Evolutionary conservation across 1,139 yeast species (phyloP).

Genomic region (Schizosaccharomyces versatilis): DNA sequence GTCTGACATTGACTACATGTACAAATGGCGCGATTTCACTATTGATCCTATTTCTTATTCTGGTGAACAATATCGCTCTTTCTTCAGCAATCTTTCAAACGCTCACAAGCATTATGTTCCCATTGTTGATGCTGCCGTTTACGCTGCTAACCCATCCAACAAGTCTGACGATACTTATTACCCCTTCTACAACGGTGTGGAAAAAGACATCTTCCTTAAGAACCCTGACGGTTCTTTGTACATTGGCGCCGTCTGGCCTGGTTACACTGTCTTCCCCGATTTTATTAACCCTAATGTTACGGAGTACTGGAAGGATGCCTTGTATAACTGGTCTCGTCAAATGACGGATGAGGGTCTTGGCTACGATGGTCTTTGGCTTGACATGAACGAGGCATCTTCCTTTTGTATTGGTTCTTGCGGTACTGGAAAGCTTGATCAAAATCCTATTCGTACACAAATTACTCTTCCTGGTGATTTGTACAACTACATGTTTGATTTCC

Average conservation of each 20-base stretch:
- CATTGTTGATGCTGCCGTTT: slow-evolving; percentile 53
- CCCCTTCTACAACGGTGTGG: slow-evolving; percentile 18
- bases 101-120: slow-evolving; percentile 31
- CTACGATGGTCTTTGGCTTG: slow-evolving; percentile 15
- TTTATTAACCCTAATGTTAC: not conserved
- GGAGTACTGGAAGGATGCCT: not conserved
- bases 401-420: slow-evolving; percentile 22
- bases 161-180: slow-evolving; percentile 17
- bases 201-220: slow-evolving; percentile 18
- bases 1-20: slow-evolving; percentile 71
- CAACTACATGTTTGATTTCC: slow-evolving; percentile 14
- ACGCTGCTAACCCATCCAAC: slow-evolving; percentile 12
- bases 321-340: not conserved
- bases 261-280: slow-evolving; percentile 26
- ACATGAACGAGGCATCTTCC: slow-evolving; percentile 15
- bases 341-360: slow-evolving; percentile 18
- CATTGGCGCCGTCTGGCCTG: slow-evolving; percentile 93
- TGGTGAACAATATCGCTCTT: slow-evolving; percentile 4
- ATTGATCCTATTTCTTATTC: slow-evolving; percentile 18
- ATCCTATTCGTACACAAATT: slow-evolving; percentile 15
- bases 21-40: slow-evolving; percentile 20
- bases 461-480: slow-evolving; percentile 15
- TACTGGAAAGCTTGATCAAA: slow-evolving; percentile 14
- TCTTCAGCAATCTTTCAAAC: not conserved
- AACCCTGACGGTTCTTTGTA: slow-evolving; percentile 29